Evolutionary conservation across 352 stramenopile species (phyloP).

Genomic region (Elongisporangium anandrum): DNA sequence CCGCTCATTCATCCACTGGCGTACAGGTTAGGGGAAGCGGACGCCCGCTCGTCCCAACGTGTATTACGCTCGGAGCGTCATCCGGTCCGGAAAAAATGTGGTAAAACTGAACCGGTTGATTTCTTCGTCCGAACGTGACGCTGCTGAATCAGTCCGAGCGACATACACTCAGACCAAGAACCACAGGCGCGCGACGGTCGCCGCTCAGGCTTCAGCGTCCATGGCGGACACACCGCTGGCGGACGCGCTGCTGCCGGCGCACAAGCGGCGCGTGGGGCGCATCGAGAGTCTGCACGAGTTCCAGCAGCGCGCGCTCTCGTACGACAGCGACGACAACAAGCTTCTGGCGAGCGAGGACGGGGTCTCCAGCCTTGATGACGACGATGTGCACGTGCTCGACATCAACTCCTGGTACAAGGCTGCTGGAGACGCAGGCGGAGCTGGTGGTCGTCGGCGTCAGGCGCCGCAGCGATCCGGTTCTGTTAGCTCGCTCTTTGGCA

Average conservation of each 20-base stretch:
- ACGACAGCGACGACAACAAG: slow-evolving; percentile 21
- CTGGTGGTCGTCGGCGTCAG: slow-evolving; percentile 22
- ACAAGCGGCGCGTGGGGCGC: slow-evolving; percentile 63
- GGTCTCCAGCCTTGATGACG: neutral
- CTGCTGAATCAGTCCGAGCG: neutral
- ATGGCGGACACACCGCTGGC: slow-evolving; percentile 5
- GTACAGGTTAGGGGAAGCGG: neutral
- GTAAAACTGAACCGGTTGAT: neutral
- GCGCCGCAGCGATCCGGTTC: slow-evolving; percentile 44
- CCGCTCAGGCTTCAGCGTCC: neutral
- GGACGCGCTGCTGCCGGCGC: slow-evolving; percentile 48
- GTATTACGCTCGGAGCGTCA: neutral
- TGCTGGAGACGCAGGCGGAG: slow-evolving; percentile 17
- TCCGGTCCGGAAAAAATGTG: neutral
- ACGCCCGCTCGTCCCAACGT: neutral
- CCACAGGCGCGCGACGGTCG: neutral
- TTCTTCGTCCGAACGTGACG: neutral
- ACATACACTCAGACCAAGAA: neutral
- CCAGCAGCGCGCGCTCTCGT: slow-evolving; percentile 69
- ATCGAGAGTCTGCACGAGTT: slow-evolving; percentile 82
- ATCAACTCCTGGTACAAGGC: neutral
- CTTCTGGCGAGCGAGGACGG: slow-evolving; percentile 3
- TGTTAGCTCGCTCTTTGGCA: slow-evolving; percentile 60
- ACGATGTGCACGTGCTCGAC: slow-evolving; percentile 15
- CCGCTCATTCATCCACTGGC: neutral